Percentiles rank a stretch among this genome's conserved stretches.
Conservation (phyloP, 345 rosid species). For the Geranium brycei region DNA sequence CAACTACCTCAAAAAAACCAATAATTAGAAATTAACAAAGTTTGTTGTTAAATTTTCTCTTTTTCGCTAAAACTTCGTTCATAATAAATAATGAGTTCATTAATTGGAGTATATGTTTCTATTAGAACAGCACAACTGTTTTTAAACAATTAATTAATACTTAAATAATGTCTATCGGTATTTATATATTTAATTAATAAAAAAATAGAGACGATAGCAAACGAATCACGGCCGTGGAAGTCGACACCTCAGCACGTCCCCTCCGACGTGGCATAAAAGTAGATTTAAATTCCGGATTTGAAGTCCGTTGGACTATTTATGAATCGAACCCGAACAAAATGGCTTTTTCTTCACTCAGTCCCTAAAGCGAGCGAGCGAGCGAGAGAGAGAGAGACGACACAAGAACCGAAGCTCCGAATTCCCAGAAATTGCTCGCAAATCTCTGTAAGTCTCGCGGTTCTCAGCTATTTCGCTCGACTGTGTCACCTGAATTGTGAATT, state of each 20-base stretch:
- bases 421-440: neutral
- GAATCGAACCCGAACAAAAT: neutral
- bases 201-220: neutral
- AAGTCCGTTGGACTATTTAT: slow-evolving; percentile 35
- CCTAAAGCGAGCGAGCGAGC: neutral
- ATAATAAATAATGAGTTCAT: too few relatives aligned
- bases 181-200: too few relatives aligned
- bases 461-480: neutral
- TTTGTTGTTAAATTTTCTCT: too few relatives aligned
- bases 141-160: too few relatives aligned
- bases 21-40: too few relatives aligned
- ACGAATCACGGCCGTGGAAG: slow-evolving; percentile 38
- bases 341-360: neutral
- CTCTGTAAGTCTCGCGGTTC: neutral
- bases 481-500: neutral
- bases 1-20: too few relatives aligned
- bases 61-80: too few relatives aligned
- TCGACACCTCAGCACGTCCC: slow-evolving; percentile 4
- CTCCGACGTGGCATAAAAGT: slow-evolving; percentile 44
- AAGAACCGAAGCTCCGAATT: neutral
- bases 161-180: too few relatives aligned
- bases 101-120: too few relatives aligned
- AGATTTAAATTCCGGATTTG: slow-evolving; percentile 58
- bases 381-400: neutral
- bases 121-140: too few relatives aligned